A percentile compares a stretch with the other conserved stretches of the same genome.
These are phyloP conservation scores for Phytophthora pinifolia DNA, from an alignment of 352 stramenopile species.

Conservation along the genomic window DNA sequence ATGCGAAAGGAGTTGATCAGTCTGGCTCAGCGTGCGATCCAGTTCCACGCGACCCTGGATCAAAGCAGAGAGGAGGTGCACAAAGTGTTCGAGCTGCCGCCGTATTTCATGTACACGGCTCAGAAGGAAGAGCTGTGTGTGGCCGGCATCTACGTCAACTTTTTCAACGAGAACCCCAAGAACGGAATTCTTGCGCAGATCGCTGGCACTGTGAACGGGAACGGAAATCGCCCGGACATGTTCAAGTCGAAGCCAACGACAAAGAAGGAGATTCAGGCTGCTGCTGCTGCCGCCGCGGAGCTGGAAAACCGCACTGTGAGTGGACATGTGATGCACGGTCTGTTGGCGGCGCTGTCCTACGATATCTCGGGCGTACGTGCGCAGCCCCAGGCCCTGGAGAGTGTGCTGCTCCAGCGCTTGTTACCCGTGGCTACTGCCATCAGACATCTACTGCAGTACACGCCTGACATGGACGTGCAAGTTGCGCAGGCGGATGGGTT, in stretches of 20 bases:
- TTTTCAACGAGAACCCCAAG: slow-evolving; percentile 86
- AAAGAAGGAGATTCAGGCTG: slow-evolving; percentile 43
- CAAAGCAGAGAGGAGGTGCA: slow-evolving; percentile 56
- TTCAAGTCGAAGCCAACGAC: slow-evolving; percentile 33
- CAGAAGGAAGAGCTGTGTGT: slow-evolving; percentile 86
- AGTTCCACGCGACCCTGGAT: slow-evolving; percentile 69
- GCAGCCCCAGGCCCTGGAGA: slow-evolving; percentile 66
- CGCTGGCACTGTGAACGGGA: slow-evolving; percentile 59
- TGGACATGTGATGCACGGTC: slow-evolving; percentile 72
- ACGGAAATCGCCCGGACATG: slow-evolving; percentile 26
- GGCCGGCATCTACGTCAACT: slow-evolving; percentile 88
- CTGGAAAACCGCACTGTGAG: slow-evolving; percentile 55
- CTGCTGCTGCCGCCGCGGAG: slow-evolving; percentile 27
- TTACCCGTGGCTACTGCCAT: slow-evolving; percentile 80
- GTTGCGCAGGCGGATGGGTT: slow-evolving; percentile 77
- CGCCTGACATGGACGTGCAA: slow-evolving; percentile 81
- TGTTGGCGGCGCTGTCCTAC: slow-evolving; percentile 66
- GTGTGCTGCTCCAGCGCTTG: slow-evolving; percentile 68
- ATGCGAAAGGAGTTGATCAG: slow-evolving; percentile 80
- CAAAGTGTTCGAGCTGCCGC: slow-evolving; percentile 74
- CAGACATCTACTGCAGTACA: slow-evolving; percentile 80
- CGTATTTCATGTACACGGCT: slow-evolving; percentile 77
- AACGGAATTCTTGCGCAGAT: slow-evolving; percentile 74
- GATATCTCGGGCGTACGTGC: slow-evolving; percentile 74
- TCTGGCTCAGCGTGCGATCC: slow-evolving; percentile 65